Evolutionary conservation across 176 grass and related monocot genomes (phyloP), one percentile per base, ranked within the genome.

Genomic region (Phyllostachys edulis): DNA sequence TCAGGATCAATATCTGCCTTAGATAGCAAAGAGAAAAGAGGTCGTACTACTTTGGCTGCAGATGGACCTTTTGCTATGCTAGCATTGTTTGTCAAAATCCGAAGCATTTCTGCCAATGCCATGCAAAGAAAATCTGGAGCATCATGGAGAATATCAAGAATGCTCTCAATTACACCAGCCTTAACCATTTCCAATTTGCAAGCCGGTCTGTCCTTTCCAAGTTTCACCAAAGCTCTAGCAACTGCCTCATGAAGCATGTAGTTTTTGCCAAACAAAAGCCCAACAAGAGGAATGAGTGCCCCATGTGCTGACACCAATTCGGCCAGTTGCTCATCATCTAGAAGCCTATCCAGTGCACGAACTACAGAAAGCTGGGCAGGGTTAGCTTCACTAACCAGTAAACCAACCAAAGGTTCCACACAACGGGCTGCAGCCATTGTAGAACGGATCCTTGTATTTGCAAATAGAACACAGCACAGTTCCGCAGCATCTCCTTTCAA

Each of bases 141-240:
- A 65, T 99, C 93, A 63, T 88, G 90, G 47, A 99, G 91, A 88
- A 99, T 96, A 55, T 95, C 92, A 68, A 99, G 91, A 84, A 96
- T 89, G 84, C 88, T 99, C 86, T 99, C 97, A 76, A 99, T 94
- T 68, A 96, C 97, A 85, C 90, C 93, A 78, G 91, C 88, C 52
- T 99, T 96, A 20, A 96, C 97, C 97, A 99, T 96, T 90, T 99
- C 97, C 81, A 99, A 84, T 92, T 99, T 99, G 88, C 93, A 96
- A 69, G 90, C 86, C 29, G 97, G 97, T 40, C 90, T 93, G 85
- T 99, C 94, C 86, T 92, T 96, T 67, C 97, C 97, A 77, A 99
- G 91, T 83, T 99, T 99, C 73, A 92, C 91, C 71, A 99, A 92
- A 68, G 91, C 91, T 82, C 93, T 96, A 82, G 93, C 88, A 82